Evolutionary conservation across 1,284 basidiomycete genomes (phyloP), one percentile per base, ranked within the genome.

Genomic region (Macrocystidia cucumis): DNA sequence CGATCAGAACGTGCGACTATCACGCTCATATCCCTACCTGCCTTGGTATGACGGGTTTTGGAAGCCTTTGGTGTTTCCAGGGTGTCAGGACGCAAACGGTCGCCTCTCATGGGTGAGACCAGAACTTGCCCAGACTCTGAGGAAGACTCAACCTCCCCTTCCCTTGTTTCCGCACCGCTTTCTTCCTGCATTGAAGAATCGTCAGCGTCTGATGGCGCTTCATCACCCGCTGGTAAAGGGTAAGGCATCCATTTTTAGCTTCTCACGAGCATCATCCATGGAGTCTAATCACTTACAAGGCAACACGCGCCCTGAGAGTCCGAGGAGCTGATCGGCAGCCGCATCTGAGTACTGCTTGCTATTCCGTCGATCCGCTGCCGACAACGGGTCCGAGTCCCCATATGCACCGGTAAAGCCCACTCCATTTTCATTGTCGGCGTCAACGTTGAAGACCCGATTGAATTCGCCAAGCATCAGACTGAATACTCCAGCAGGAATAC

Each of bases 401-500:
- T 58, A 62, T 14, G 58, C 55, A 19, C 55, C 54, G 5, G 57
- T 52, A 17, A 50, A 45, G 21, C 49, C 42, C n/a, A 47, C 48
- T 29, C 50, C 52, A 23, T 56, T 59, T 30, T 58, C 62, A 16
- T 58, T 59, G 37, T 68, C 69, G 23, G 74, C 74, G 46, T 79
- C 72, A 31, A 85, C 79, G 49, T 88, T 87, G 64, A 91, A 91
- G 26, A 91, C 89, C 5, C 77, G 74, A 46, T 90, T 90, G 60
- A 93, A 95, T 54, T 93, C 89, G 40, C 78, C 81, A 18, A 96
- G 74, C 75, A 96, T 89, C 47, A 96, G 65, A 52, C 87, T 91
- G 60, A 96, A 93, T 31, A 96, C 86, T 4, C 91, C 91, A 0
- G 91, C 92, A 9, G 92, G 92, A 46, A 97, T 95, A 23, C 90